Base-by-base conservation (phyloP, 768 basidiomycete genomes). In the Chiua virens region DNA sequence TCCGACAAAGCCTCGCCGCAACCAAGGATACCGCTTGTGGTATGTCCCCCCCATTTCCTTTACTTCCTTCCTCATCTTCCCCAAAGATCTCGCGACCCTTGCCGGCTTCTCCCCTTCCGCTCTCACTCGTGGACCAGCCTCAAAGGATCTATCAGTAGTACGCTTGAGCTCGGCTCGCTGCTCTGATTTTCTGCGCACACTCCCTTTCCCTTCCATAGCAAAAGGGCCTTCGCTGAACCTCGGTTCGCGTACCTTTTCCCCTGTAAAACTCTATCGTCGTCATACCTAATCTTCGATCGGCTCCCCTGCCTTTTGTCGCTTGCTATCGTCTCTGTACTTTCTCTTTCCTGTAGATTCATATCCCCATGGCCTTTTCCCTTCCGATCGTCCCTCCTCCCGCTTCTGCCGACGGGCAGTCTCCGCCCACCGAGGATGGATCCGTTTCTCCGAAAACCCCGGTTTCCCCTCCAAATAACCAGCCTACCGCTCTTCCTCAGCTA, bases 31-130 rank as follows among this genome's bases (percentile, higher is more conserved):
- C 72, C 76, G 76, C 76, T 73, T 78, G 76, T 75, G 52, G 76
- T 78, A 49, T 18, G 73, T 61, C 22, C 20, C 37, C 23, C n/a
- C 14, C 8, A 30, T 3, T 10, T 2, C 11, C 34, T 15, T n/a
- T 5, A 30, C 45, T 17, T 11, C 14, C 32, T 22, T 50, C 50
- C 43, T 43, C 40, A 32, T 46, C 27, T 49, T 48, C 28, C 3
- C 20, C 63, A 89, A n/a, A n/a, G 86, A 81, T 80, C 89, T 92
- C 89, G 89, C 89, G 89, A 92, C 89, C 89, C 90, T 92, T 91
- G 85, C 79, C 87, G 87, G 86, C 84, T 74, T 80, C 87, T 77
- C 71, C 73, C 71, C 58, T 60, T 65, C 80, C 86, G 78, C 72
- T 71, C 59, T 57, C 28, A 30, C 58, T 59, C n/a, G n/a, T n/a